phyloP scores from a whole-genome alignment of 768 basidiomycete species.

The Boletellus ananas region DNA sequence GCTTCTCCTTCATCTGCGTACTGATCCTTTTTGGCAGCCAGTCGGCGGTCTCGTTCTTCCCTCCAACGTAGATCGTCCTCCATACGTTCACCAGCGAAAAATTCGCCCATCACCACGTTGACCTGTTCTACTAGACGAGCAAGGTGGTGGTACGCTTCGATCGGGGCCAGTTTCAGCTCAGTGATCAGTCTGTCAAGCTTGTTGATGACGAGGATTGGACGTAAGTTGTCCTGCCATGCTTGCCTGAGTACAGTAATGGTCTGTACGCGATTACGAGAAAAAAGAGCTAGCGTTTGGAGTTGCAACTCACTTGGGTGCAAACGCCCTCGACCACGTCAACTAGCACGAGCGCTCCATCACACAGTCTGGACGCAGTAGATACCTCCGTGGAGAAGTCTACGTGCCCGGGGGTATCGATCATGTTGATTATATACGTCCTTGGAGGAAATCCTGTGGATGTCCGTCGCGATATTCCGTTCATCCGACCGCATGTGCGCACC shows the following conservation, averaged over 20 bases:
- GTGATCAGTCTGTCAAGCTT: conserved; percentile 93
- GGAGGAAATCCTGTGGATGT: conserved; percentile 48
- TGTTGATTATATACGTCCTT: conserved; percentile 81
- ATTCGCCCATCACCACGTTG: conserved; percentile 96
- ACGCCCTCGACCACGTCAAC: conserved; percentile 98
- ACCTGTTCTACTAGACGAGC: conserved; percentile 91
- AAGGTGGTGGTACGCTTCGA: conserved; percentile 95
- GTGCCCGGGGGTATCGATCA: conserved; percentile 99
- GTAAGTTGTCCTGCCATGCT: conserved; percentile 86
- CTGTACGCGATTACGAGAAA: conserved; percentile 37
- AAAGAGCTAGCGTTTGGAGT: background rate
- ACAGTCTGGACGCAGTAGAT: conserved; percentile 87
- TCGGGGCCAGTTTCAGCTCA: conserved; percentile 85
- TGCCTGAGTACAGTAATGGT: conserved; percentile 94
- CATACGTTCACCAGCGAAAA: conserved; percentile 95
- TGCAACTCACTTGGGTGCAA: conserved; percentile 78
- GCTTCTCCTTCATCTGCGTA: conserved; percentile 65
- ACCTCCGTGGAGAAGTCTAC: conserved; percentile 99
- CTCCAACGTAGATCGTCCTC: conserved; percentile 93
- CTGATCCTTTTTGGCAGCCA: conserved; percentile 71
- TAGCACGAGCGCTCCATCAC: conserved; percentile 92
- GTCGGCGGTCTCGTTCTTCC: conserved; percentile 82
- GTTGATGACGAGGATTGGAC: conserved; percentile 93
- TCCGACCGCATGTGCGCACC: conserved; percentile 43
- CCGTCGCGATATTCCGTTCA: conserved; percentile 27